Percentiles rank a stretch among this genome's conserved stretches.
Conservation (phyloP, 495 filamentous ascomycete genomes). For the Penicillium cosmopolitanum region DNA sequence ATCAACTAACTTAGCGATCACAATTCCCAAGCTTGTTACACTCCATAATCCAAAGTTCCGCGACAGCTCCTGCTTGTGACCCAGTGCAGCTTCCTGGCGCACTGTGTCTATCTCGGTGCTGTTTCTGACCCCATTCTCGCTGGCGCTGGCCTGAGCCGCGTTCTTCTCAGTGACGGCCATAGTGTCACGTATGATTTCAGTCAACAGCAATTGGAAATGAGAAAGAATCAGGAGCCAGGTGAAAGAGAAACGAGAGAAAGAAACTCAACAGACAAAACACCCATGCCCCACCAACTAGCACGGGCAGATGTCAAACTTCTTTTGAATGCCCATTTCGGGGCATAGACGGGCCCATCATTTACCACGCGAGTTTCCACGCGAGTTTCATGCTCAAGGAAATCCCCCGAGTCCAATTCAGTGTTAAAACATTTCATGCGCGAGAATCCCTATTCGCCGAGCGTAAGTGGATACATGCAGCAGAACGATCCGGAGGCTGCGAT, state of each 20-base stretch:
- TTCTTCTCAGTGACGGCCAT: conserved; percentile 4
- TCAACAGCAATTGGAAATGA: neutral
- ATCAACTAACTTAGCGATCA: conserved; percentile 48
- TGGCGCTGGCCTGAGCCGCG: neutral
- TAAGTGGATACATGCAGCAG: neutral
- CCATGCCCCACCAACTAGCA: neutral
- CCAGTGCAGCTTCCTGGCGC: conserved; percentile 48
- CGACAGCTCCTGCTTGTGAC: conserved; percentile 47
- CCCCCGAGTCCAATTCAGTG: neutral
- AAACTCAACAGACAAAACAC: neutral
- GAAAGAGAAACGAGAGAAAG: neutral
- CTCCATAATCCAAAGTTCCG: conserved; percentile 50
- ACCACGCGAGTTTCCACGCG: neutral
- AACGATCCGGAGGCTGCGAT: neutral
- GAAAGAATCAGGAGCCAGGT: neutral
- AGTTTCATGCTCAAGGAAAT: neutral
- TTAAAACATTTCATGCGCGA: neutral
- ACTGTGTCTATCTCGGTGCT: conserved; percentile 36
- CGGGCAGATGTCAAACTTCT: neutral
- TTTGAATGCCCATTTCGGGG: neutral
- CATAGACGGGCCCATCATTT: neutral
- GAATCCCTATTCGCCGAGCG: neutral
- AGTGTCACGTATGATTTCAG: neutral
- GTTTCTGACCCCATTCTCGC: neutral
- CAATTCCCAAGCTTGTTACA: conserved; percentile 48